Evolutionary conservation across 768 basidiomycete species (phyloP).

Genomic region (Lactarius evosmus): DNA sequence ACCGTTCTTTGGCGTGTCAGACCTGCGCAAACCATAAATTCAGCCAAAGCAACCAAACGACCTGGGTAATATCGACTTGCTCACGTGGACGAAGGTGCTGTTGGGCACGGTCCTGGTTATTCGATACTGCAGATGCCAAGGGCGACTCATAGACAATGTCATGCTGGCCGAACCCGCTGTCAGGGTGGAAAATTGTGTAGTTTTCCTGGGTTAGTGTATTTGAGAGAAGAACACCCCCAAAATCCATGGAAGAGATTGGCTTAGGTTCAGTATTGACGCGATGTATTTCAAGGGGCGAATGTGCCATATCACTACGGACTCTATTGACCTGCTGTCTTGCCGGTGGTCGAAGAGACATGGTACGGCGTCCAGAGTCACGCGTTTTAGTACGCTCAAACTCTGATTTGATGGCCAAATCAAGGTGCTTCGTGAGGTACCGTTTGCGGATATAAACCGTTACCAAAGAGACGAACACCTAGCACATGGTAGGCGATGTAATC

Average conservation of each 20-base stretch:
- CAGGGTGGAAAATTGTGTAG: neutral
- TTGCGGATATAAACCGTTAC: constrained; percentile 41
- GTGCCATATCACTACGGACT: neutral
- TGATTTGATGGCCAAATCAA: constrained; percentile 20
- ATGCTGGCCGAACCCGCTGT: neutral
- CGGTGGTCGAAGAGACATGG: neutral
- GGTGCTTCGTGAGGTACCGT: constrained; percentile 25
- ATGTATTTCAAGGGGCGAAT: neutral
- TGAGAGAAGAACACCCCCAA: neutral
- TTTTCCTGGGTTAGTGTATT: neutral
- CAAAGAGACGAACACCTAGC: constrained; percentile 39
- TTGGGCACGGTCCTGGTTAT: neutral
- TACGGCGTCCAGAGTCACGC: neutral
- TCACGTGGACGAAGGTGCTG: neutral
- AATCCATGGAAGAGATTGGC: neutral
- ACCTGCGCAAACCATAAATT: neutral
- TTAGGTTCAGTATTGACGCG: constrained; percentile 4
- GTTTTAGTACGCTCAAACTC: constrained; percentile 27
- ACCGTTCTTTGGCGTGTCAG: constrained; percentile 5
- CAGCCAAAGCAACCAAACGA: neutral
- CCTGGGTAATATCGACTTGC: neutral
- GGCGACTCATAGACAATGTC: neutral
- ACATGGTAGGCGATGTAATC: constrained; percentile 10
- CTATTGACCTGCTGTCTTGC: neutral
- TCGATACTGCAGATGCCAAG: neutral